A percentile compares a stretch with the other conserved stretches of the same genome.
These are phyloP conservation scores for Hymenoscyphus linearis DNA, from an alignment of 2,329 filamentous ascomycete genomes.

Conservation along the genomic window DNA sequence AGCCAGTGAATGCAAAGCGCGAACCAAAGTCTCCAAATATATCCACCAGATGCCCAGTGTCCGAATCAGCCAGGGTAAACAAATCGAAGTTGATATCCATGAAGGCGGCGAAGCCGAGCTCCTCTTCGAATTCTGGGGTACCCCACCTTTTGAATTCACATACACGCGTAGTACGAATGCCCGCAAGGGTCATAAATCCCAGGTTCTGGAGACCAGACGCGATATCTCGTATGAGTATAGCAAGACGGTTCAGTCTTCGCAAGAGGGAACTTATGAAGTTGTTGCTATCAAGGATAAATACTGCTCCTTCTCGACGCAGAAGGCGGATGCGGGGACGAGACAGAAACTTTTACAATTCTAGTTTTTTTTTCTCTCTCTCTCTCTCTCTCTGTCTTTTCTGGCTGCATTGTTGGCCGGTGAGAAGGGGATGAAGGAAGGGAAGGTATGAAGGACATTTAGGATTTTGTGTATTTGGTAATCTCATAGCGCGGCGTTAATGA, in stretches of 20 bases:
- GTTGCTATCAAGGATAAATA: slow-evolving; percentile 91
- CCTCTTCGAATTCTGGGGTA: slow-evolving; percentile 90
- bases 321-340: slow-evolving; percentile 43
- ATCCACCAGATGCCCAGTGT: slow-evolving; percentile 94
- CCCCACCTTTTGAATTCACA: slow-evolving; percentile 95
- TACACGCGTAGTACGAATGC: slow-evolving; percentile 88
- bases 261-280: slow-evolving; percentile 97
- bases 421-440: not conserved
- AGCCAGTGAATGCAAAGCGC: slow-evolving; percentile 80
- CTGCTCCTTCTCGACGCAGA: slow-evolving; percentile 79
- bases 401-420: not conserved
- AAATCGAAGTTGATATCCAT: slow-evolving; percentile 85
- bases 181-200: slow-evolving; percentile 67
- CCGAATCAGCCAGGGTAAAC: slow-evolving; percentile 77
- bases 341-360: slow-evolving; percentile 33
- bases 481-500: slow-evolving; percentile 32
- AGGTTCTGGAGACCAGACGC: slow-evolving; percentile 84
- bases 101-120: slow-evolving; percentile 94
- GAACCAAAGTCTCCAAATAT: slow-evolving; percentile 69
- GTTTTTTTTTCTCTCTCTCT: no score
- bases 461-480: slow-evolving; percentile 2
- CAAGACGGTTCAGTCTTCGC: slow-evolving; percentile 77
- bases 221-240: slow-evolving; percentile 77
- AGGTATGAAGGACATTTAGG: slow-evolving; percentile 14
- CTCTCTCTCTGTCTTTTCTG: no score